Base-by-base conservation (phyloP, 192 early-diverging fungal species). In the Podila verticillata region DNA sequence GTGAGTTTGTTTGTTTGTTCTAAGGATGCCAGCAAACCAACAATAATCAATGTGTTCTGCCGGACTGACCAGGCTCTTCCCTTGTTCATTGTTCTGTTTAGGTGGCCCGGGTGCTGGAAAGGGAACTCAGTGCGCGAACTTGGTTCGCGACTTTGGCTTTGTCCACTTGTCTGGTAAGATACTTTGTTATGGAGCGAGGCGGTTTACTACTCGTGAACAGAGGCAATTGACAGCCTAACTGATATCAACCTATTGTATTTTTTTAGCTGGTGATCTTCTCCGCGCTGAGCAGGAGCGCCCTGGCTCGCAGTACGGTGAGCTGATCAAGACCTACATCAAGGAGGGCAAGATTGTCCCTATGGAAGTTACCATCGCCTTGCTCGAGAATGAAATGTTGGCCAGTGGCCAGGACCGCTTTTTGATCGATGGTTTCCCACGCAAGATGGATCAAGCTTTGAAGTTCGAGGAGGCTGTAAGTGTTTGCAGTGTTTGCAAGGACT, bases 401-500 rank as follows among this genome's bases (percentile, higher is more conserved):
- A 86, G 84, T 64, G 82, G 86, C 51, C 72, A 82, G 13, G 85
- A 85, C 13, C 84, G 93, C 57, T 99, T 99, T 86, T 82, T 99
- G 77, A 92, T 99, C 59, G 98, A 99, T 68, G 98, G 98, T 3
- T 99, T 99, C 91, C 98, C 98, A 13, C 85, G 97, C 24, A 90
- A 92, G 74, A 84, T 99, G 84, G 96, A 95, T 65, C 98, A 99
- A 84, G 98, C 95, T 19, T 73, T 91, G 66, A 93, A 93, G 57
- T 99, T 99, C 82, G 97, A 99, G 84, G 91, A 96, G 68, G 89
- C 85, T 29, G 95, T 95, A 74, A 86, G 90, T 83, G 0, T 2
- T 75, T 57, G 39, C 2, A 44, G 39, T 44, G 39, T 44, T 7
- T 44, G 17, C 12, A 44, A 15, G 39, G 4, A 44, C 39, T 44